Percentiles rank a stretch among this genome's conserved stretches.
Conservation (phyloP, 2,329 filamentous ascomycete genomes). For the Trichoderma koningiopsis region DNA sequence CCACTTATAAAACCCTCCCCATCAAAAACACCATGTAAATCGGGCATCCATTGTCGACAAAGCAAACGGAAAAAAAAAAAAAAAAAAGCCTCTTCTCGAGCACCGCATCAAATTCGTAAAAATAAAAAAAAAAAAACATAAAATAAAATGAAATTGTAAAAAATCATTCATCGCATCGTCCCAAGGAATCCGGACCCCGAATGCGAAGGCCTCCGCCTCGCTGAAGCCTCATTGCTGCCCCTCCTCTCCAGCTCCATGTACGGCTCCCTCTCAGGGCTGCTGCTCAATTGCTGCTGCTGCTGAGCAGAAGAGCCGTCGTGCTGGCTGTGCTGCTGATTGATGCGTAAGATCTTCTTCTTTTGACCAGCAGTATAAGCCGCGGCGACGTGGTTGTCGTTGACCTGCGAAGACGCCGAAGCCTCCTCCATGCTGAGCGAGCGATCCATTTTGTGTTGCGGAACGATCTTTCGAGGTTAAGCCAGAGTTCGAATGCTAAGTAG, state of each 20-base stretch:
- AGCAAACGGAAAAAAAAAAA: not conserved
- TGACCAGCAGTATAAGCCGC: not conserved
- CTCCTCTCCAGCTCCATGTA: not conserved
- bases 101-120: not conserved
- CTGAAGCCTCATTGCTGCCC: constrained; percentile 13
- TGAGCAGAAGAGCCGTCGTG: not conserved
- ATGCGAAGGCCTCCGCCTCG: constrained; percentile 13
- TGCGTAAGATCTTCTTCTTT: not conserved
- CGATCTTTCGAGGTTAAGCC: not conserved
- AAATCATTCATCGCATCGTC: constrained; percentile 20
- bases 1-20: not conserved
- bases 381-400: not conserved
- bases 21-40: not conserved
- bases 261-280: constrained; percentile 11
- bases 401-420: not conserved
- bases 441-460: not conserved
- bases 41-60: not conserved
- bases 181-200: constrained; percentile 23
- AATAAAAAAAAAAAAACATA: not conserved
- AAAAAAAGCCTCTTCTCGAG: not conserved
- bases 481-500: not conserved
- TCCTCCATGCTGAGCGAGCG: constrained; percentile 3
- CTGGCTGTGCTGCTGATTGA: not conserved
- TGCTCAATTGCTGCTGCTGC: not conserved
- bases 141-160: not conserved